These are phyloP conservation scores for Aschersonia sp. DNA, from an alignment of 2,329 filamentous ascomycete species.

Conservation along the genomic window DNA sequence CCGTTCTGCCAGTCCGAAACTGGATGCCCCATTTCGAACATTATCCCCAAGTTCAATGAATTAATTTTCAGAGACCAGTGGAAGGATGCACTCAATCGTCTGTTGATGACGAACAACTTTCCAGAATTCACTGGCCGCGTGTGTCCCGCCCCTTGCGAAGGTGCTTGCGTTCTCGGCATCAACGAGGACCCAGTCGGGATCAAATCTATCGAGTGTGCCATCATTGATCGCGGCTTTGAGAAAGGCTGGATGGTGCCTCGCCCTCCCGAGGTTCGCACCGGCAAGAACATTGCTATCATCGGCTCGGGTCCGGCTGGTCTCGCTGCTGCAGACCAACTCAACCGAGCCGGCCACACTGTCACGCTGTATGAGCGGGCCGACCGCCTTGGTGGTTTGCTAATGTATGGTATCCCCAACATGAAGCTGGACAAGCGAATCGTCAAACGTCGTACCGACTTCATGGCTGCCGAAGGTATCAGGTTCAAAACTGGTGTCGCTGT, in stretches of 20 bases:
- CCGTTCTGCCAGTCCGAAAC: conserved; percentile 96
- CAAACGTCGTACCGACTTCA: conserved; percentile 87
- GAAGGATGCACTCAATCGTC: conserved; percentile 79
- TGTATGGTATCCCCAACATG: conserved; percentile 99
- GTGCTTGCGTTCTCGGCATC: conserved; percentile 89
- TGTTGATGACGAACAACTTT: conserved; percentile 97
- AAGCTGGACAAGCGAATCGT: conserved; percentile 97
- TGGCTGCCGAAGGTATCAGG: conserved; percentile 74
- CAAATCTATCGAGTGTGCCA: conserved; percentile 96
- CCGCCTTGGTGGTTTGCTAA: conserved; percentile 77
- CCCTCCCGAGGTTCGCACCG: conserved; percentile 65
- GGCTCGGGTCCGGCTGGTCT: conserved; percentile 88
- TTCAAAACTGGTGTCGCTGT: conserved; percentile 69
- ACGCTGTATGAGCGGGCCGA: conserved; percentile 91
- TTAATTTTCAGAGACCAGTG: conserved; percentile 64
- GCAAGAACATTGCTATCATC: conserved; percentile 78
- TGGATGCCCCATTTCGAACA: conserved; percentile 91
- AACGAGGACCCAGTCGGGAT: conserved; percentile 95
- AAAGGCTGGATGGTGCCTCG: conserved; percentile 94
- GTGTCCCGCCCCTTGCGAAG: conserved; percentile 91
- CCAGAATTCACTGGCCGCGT: conserved; percentile 96
- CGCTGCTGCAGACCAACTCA: conserved; percentile 82
- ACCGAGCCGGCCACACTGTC: conserved; percentile 76
- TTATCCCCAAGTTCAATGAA: conserved; percentile 96
- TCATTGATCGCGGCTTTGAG: conserved; percentile 93